These are phyloP conservation scores for Trichosphaerium sp. DNA, from an alignment of 78 protist genomes.

Conservation along the genomic window DNA sequence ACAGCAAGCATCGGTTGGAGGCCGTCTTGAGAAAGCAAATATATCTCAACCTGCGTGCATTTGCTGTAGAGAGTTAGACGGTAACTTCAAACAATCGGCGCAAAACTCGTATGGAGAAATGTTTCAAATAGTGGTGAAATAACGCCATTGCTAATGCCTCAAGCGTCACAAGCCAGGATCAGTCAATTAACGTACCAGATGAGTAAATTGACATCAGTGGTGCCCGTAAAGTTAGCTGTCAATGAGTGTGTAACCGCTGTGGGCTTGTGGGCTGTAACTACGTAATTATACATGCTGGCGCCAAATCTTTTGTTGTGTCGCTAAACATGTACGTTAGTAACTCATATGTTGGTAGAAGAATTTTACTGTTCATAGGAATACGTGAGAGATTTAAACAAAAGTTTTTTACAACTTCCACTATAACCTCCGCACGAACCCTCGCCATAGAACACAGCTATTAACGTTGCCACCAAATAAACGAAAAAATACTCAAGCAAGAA, in stretches of 20 bases:
- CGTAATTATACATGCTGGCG: slow-evolving; percentile 60
- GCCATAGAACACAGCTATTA: too few relatives aligned
- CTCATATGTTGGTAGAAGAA: too few relatives aligned
- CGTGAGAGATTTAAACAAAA: too few relatives aligned
- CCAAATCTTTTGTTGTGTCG: too few relatives aligned
- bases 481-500: too few relatives aligned
- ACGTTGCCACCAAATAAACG: too few relatives aligned
- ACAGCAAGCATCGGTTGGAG: slow-evolving; percentile 52
- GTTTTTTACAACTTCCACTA: too few relatives aligned
- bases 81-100: neutral
- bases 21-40: slow-evolving; percentile 37
- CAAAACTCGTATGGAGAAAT: too few relatives aligned
- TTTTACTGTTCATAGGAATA: too few relatives aligned
- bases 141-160: neutral
- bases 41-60: slow-evolving; percentile 51
- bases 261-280: slow-evolving; percentile 71
- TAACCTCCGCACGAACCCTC: too few relatives aligned
- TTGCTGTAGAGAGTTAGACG: slow-evolving; percentile 12
- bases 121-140: neutral
- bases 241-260: slow-evolving; percentile 53
- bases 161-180: neutral
- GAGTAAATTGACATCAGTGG: slow-evolving; percentile 55
- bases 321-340: too few relatives aligned
- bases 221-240: slow-evolving; percentile 47
- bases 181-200: slow-evolving; percentile 22